Evolutionary conservation across 805 yeast species (phyloP).

Genomic region (Cyberlindnera mississippiensis): DNA sequence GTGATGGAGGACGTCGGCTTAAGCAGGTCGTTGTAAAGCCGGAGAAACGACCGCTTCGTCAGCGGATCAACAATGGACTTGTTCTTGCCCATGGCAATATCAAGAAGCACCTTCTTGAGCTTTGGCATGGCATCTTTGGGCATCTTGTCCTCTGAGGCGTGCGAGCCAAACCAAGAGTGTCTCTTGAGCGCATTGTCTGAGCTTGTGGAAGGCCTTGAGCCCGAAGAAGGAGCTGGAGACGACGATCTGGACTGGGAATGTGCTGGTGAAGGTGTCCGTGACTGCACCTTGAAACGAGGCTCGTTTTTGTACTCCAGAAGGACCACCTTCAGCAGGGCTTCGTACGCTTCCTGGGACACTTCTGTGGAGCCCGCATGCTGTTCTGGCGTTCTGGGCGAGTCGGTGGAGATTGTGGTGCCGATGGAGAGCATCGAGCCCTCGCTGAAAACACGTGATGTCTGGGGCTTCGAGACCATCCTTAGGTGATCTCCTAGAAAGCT

Average conservation of each 20-base stretch:
- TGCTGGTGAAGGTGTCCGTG: conserved; percentile 4
- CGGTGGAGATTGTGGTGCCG: conserved; percentile 12
- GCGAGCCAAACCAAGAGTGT: conserved; percentile 30
- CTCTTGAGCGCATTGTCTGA: conserved; percentile 20
- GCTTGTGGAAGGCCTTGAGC: conserved; percentile 13
- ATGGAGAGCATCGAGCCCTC: conserved; percentile 9
- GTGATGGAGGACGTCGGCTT: conserved; percentile 30
- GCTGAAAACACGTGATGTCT: conserved; percentile 6
- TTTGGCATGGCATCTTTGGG: conserved; percentile 31
- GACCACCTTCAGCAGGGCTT: conserved; percentile 49
- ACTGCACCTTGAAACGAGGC: conserved; percentile 47
- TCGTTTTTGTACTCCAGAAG: conserved; percentile 59
- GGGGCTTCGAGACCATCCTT: too few relatives aligned
- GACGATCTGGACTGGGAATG: conserved; percentile 5
- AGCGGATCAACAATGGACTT: conserved; percentile 38
- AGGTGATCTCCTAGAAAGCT: too few relatives aligned
- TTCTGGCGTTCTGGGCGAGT: background rate
- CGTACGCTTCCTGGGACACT: conserved; percentile 39
- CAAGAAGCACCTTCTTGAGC: conserved; percentile 40
- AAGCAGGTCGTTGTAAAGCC: conserved; percentile 59
- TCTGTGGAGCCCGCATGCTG: background rate
- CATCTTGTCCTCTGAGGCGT: conserved; percentile 30
- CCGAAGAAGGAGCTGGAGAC: conserved; percentile 5
- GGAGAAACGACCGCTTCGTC: conserved; percentile 53
- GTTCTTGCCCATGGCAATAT: conserved; percentile 43